Evolutionary conservation across 495 filamentous ascomycete species (phyloP).

Genomic region (Recurvomyces mirabilis): DNA sequence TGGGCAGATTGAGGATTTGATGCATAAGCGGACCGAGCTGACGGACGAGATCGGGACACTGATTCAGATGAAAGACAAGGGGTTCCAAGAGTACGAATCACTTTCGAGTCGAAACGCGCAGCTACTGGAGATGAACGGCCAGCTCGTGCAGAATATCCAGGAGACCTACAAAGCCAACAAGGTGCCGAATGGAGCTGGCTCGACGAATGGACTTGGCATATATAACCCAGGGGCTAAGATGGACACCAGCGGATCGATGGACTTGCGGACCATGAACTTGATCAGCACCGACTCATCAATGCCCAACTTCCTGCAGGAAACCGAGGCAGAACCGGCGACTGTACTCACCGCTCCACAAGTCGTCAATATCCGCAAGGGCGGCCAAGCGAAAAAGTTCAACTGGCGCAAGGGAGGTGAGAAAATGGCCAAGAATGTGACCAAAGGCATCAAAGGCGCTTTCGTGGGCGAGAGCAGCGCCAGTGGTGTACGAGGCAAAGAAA

Average conservation of each 20-base stretch:
- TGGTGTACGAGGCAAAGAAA: slow-evolving; percentile 44
- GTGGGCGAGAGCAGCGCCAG: slow-evolving; percentile 40
- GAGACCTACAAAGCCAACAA: slow-evolving; percentile 76
- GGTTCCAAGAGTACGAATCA: slow-evolving; percentile 89
- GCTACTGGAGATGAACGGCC: slow-evolving; percentile 85
- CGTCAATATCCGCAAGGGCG: slow-evolving; percentile 84
- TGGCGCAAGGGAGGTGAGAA: slow-evolving; percentile 96
- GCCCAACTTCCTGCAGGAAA: slow-evolving; percentile 21
- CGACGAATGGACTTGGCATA: slow-evolving; percentile 69
- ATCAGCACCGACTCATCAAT: slow-evolving; percentile 19
- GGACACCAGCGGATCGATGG: slow-evolving; percentile 3
- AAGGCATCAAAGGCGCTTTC: slow-evolving; percentile 78
- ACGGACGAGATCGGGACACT: slow-evolving; percentile 71
- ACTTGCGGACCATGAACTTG: slow-evolving; percentile 18
- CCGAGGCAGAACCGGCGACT: slow-evolving; percentile 47
- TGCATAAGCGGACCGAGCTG: slow-evolving; percentile 68
- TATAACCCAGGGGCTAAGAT: slow-evolving; percentile 55
- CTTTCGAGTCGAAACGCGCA: slow-evolving; percentile 87
- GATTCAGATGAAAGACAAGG: slow-evolving; percentile 74
- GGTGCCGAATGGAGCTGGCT: slow-evolving; percentile 34
- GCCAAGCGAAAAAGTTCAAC: slow-evolving; percentile 87
- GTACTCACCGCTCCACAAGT: slow-evolving; percentile 73
- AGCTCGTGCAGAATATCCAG: slow-evolving; percentile 87
- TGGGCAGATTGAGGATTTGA: slow-evolving; percentile 69
- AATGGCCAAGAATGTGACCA: slow-evolving; percentile 84